Base-by-base conservation (phyloP, 257 asterid species). In the Solanum stenotomum region DNA sequence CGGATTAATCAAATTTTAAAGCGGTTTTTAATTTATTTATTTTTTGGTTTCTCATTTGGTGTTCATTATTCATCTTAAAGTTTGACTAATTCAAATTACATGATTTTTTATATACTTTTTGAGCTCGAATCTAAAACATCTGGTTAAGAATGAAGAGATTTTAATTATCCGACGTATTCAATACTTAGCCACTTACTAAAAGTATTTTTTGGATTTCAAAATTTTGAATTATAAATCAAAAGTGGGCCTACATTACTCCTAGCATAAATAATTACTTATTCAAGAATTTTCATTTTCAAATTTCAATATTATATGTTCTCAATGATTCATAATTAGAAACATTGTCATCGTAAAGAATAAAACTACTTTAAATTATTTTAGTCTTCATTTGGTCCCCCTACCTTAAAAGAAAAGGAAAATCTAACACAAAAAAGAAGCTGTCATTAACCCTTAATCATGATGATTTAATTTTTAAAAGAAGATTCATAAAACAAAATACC, bases 401-500 rank as follows among this genome's bases (percentile, higher is more conserved):
- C 94, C 93, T 93, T 92, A 88, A 93, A 91, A 92, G 87, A 83
- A 65, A 91, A 90, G 83, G 78, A 8, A 35, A 67, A 25, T 67
- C 77, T 25, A 35, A 74, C 18, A 44, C 12, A 5, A 44, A 25
- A 16, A 42, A 79, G 11, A 46, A 46, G 67, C 3, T 44, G 85
- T 81, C 67, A 44, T 79, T 79, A 81, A 81, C 85, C 85, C 85
- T 81, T 81, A 46, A 46, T 81, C 85, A 81, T 46, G 68, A 46
- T 81, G 68, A n/a, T 81, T 81, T 46, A 15, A 81, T 46, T 81
- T 44, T 44, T 13, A 7, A 6, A 56, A 88, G 27, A 46, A 68
- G 42, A 67, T 72, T 22, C 77, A 42, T 75, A 33, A 81, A 46
- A 68, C 4, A 7, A 79, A 8, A 79, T 42, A 25, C 10, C 85